phyloP scores from a whole-genome alignment of 345 rosid genomes.

The Camelina laxa region DNA sequence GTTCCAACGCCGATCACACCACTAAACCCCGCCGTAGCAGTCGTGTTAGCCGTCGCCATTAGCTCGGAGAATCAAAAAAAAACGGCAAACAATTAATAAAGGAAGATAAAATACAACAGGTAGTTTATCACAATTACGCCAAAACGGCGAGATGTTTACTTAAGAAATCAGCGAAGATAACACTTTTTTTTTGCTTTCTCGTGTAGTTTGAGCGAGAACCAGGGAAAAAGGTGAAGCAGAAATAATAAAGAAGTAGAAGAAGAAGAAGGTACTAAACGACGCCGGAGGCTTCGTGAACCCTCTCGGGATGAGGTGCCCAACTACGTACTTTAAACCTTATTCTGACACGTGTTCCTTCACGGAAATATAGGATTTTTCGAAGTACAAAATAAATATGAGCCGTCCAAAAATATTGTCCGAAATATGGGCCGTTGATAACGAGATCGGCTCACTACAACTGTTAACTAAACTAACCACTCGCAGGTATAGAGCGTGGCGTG shows the following conservation, averaged over 20 bases:
- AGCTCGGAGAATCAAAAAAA: background rate
- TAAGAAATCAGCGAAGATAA: conserved; percentile 41
- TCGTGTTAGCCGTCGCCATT: conserved; percentile 49
- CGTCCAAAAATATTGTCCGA: conserved; percentile 10
- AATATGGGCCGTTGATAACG: conserved; percentile 1
- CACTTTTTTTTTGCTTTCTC: conserved; percentile 22
- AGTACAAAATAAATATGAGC: conserved; percentile 17
- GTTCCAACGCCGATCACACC: conserved; percentile 36
- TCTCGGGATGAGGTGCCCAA: conserved; percentile 41
- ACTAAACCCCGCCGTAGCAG: conserved; percentile 49
- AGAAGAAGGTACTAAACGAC: conserved; percentile 40
- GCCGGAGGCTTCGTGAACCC: conserved; percentile 45
- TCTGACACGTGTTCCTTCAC: conserved; percentile 36
- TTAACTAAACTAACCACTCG: background rate
- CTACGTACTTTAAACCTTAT: background rate
- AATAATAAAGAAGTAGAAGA: conserved; percentile 6
- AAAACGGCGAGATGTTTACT: conserved; percentile 42
- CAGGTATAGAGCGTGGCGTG: background rate
- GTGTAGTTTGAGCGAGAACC: conserved; percentile 28
- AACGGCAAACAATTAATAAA: conserved; percentile 4
- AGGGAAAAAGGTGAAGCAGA: background rate
- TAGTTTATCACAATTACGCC: background rate
- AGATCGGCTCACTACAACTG: background rate
- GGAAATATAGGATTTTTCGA: background rate
- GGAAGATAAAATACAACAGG: background rate